phyloP scores from a whole-genome alignment of 805 yeast genomes.

The Saturnispora silvae region DNA sequence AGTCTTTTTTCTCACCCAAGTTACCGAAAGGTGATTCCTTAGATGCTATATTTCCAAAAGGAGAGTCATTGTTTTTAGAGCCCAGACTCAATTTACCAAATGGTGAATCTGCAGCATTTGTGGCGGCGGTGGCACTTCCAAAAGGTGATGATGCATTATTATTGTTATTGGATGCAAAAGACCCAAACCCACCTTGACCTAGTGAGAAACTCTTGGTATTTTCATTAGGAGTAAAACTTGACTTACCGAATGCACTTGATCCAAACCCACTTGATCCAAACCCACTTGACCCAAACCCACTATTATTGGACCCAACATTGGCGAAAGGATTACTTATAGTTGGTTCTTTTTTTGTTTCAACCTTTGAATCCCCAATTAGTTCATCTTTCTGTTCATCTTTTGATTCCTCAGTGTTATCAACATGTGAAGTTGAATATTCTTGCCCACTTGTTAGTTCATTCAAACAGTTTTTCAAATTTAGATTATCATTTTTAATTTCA shows the following conservation, averaged over 20 bases:
- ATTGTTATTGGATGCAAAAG: conserved; percentile 1
- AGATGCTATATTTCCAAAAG: neutral
- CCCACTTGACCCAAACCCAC: conserved; percentile 5
- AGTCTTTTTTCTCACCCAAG: neutral
- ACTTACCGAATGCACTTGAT: conserved; percentile 1
- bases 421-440: too few relatives aligned
- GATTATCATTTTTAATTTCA: conserved; percentile 30
- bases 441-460: too few relatives aligned
- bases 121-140: neutral
- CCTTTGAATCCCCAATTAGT: too few relatives aligned
- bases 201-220: neutral
- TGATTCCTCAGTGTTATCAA: too few relatives aligned
- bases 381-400: too few relatives aligned
- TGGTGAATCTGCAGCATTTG: neutral
- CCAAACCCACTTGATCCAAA: conserved; percentile 4
- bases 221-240: neutral
- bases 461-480: conserved; percentile 7
- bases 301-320: neutral
- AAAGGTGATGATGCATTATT: neutral
- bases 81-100: neutral
- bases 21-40: neutral
- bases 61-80: neutral
- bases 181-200: conserved; percentile 3
- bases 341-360: too few relatives aligned
- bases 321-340: too few relatives aligned